phyloP scores from a whole-genome alignment of 768 basidiomycete species.

The Fistulinella prunicolor region DNA sequence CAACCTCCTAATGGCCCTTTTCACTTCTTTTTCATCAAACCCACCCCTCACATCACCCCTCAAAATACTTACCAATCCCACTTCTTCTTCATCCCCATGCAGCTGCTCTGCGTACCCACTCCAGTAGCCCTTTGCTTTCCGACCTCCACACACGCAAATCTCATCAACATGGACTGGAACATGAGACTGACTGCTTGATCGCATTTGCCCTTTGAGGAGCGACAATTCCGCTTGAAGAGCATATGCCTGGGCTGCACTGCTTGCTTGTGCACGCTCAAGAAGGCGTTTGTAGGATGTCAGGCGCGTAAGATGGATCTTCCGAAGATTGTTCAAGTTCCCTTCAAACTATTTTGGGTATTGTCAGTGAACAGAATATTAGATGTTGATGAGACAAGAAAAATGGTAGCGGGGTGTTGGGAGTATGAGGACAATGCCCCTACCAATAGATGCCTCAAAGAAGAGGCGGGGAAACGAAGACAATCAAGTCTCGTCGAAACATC shows the following conservation, averaged over 20 bases:
- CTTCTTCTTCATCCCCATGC: slow-evolving; percentile 43
- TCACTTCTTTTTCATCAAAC: slow-evolving; percentile 70
- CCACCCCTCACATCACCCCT: slow-evolving; percentile 47
- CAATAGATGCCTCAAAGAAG: neutral
- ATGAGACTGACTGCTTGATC: slow-evolving; percentile 14
- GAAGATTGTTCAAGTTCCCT: slow-evolving; percentile 39
- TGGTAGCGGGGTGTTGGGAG: neutral
- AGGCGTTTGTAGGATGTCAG: slow-evolving; percentile 75
- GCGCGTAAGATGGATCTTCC: slow-evolving; percentile 47
- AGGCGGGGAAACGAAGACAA: neutral
- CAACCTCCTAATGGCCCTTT: slow-evolving; percentile 58
- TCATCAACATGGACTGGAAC: slow-evolving; percentile 23
- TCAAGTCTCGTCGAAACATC: neutral
- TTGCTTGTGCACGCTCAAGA: slow-evolving; percentile 76
- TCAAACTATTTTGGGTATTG: slow-evolving; percentile 38
- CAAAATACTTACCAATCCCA: slow-evolving; percentile 46
- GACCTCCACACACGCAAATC: slow-evolving; percentile 56
- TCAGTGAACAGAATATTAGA: slow-evolving; percentile 4
- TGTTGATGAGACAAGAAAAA: neutral
- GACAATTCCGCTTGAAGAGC: slow-evolving; percentile 81
- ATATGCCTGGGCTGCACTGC: slow-evolving; percentile 77
- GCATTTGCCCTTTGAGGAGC: slow-evolving; percentile 51
- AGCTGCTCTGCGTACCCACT: slow-evolving; percentile 54
- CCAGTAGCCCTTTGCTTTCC: slow-evolving; percentile 67
- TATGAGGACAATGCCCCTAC: neutral